A percentile compares a stretch with the other conserved stretches of the same genome.
These are phyloP conservation scores for Cordyceps farinosa DNA, from an alignment of 2,329 filamentous ascomycete species.

Conservation along the genomic window DNA sequence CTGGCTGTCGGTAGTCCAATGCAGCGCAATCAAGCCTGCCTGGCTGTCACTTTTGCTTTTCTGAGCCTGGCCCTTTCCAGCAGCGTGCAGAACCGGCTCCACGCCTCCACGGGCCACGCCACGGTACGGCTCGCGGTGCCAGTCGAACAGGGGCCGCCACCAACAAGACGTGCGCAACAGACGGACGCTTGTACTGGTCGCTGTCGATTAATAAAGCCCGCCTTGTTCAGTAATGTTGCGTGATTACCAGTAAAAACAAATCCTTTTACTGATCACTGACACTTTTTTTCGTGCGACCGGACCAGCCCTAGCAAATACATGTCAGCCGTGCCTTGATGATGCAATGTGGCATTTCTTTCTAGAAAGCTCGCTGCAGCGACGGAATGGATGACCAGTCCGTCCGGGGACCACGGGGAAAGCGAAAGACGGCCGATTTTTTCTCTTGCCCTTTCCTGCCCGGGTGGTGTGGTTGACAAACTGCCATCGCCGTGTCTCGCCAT, in stretches of 20 bases:
- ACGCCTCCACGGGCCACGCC: conserved; percentile 9
- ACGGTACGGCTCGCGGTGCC: conserved; percentile 14
- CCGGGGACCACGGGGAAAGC: conserved; percentile 10
- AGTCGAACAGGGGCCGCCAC: background rate
- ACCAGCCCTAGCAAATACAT: background rate
- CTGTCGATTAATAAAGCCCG: background rate
- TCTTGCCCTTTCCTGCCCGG: background rate
- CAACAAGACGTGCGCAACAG: background rate
- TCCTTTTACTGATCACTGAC: background rate
- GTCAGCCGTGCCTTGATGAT: conserved; percentile 12
- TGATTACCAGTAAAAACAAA: background rate
- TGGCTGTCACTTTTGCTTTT: background rate
- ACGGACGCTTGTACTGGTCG: background rate
- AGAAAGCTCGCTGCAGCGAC: background rate
- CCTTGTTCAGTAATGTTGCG: background rate
- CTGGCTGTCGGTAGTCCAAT: background rate
- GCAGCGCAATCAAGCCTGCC: background rate
- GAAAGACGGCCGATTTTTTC: background rate
- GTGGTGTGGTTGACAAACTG: conserved; percentile 2
- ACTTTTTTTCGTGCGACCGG: background rate
- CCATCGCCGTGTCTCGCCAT: conserved; percentile 11
- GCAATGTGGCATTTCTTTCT: conserved; percentile 13
- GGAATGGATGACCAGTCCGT: conserved; percentile 15
- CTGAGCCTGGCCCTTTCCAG: background rate
- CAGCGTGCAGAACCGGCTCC: conserved; percentile 8